These are phyloP conservation scores for Scutellaria minor DNA, from an alignment of 257 asterid species.

Conservation along the genomic window DNA sequence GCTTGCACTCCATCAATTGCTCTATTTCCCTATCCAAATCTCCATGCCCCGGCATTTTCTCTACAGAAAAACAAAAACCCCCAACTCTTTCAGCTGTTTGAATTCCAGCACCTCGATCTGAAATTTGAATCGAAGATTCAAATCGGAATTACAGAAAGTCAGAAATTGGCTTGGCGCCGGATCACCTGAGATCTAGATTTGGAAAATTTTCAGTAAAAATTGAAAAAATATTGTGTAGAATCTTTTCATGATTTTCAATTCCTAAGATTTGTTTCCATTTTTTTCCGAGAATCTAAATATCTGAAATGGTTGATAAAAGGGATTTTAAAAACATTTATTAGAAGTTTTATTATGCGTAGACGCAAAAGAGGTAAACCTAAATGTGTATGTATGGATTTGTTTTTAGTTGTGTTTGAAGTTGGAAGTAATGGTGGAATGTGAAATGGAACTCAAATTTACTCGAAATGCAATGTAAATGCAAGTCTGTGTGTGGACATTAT, in stretches of 20 bases:
- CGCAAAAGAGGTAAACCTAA: conserved; percentile 18
- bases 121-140: conserved; percentile 38
- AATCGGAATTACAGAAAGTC: conserved; percentile 33
- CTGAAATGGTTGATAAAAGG: conserved; percentile 32
- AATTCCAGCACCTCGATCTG: conserved; percentile 46
- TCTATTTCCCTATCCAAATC: conserved; percentile 92
- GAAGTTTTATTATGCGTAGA: conserved; percentile 11
- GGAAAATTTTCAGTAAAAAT: conserved; percentile 25
- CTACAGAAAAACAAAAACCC: conserved; percentile 27
- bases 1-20: conserved; percentile 97
- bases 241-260: conserved; percentile 38
- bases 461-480: conserved; percentile 40
- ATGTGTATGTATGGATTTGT: conserved; percentile 17
- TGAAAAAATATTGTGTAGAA: conserved; percentile 16
- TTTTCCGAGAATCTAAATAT: conserved; percentile 33
- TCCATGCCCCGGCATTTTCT: conserved; percentile 84
- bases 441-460: conserved; percentile 53
- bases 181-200: conserved; percentile 56
- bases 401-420: conserved; percentile 22
- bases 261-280: conserved; percentile 45
- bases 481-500: not conserved
- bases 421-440: conserved; percentile 43
- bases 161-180: conserved; percentile 35
- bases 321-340: conserved; percentile 13
- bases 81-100: conserved; percentile 37